These are phyloP conservation scores for Amaranthus tricolor DNA, from an alignment of 179 eudicot species.

Conservation along the genomic window DNA sequence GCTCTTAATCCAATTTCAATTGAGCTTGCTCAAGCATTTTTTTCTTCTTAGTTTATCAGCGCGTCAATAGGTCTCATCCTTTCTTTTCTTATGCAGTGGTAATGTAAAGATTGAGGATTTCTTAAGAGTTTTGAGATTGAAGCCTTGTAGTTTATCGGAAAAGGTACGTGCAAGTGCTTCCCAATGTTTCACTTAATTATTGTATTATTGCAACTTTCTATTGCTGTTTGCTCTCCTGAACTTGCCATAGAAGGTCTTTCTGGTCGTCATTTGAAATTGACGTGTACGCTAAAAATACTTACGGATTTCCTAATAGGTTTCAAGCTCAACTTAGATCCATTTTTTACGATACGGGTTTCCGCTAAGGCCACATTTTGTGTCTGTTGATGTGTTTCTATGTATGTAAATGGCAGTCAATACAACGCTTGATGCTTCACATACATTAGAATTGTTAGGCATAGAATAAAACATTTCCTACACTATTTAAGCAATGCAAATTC, in stretches of 20 bases:
- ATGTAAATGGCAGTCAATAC: too few species aligned
- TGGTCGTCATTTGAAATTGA: background rate
- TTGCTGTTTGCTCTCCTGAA: background rate
- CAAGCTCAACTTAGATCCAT: too few species aligned
- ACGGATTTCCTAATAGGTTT: too few species aligned
- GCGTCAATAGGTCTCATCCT: background rate
- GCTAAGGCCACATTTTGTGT: too few species aligned
- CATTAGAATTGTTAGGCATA: background rate
- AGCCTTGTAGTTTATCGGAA: slow-evolving; percentile 61
- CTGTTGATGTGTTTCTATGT: too few species aligned
- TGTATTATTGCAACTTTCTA: background rate
- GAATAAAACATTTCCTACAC: background rate
- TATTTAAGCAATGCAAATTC: background rate
- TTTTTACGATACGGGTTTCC: too few species aligned
- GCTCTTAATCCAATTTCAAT: background rate
- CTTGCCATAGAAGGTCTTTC: background rate
- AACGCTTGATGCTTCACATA: too few species aligned
- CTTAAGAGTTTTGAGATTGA: slow-evolving; percentile 58
- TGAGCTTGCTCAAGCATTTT: background rate
- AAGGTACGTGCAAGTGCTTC: slow-evolving; percentile 43
- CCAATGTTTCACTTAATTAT: background rate
- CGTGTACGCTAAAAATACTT: too few species aligned
- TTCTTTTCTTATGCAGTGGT: slow-evolving; percentile 55
- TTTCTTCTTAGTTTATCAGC: background rate
- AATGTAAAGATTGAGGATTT: slow-evolving; percentile 52